Evolutionary conservation across 2,329 filamentous ascomycete species (phyloP).

Genomic region (Fusarium secorum): DNA sequence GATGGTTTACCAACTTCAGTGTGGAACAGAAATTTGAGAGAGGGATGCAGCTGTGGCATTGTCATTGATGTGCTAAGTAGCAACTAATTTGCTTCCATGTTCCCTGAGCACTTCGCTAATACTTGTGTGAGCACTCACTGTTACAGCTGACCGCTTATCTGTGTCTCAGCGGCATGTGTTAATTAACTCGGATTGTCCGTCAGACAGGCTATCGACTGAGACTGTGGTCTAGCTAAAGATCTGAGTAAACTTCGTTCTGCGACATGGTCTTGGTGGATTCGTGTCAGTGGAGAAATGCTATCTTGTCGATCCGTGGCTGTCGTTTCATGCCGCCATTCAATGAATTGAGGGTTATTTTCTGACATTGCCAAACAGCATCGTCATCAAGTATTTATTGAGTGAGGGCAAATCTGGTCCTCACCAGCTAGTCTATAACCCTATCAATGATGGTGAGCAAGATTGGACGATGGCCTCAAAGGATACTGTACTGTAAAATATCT

Average conservation of each 20-base stretch:
- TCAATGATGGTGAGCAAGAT: neutral
- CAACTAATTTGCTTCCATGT: neutral
- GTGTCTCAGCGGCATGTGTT: conserved; percentile 12
- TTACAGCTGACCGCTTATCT: neutral
- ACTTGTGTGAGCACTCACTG: neutral
- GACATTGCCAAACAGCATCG: neutral
- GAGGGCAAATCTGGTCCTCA: neutral
- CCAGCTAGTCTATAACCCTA: neutral
- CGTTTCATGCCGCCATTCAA: neutral
- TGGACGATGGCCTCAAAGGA: neutral
- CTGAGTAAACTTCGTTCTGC: neutral
- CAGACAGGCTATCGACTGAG: conserved; percentile 5
- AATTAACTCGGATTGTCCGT: neutral
- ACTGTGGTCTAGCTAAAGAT: neutral
- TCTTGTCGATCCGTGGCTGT: neutral
- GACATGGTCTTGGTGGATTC: neutral
- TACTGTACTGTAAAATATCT: neutral
- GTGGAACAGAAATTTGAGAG: neutral
- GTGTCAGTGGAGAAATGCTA: conserved; percentile 1
- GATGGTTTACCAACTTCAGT: neutral
- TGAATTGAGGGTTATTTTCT: neutral
- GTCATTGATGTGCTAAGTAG: neutral
- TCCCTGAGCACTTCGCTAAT: neutral
- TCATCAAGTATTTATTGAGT: neutral
- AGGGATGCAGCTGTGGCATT: neutral